These are phyloP conservation scores for Nigrospora oryzae DNA, from an alignment of 2,329 filamentous ascomycete species.

Conservation along the genomic window DNA sequence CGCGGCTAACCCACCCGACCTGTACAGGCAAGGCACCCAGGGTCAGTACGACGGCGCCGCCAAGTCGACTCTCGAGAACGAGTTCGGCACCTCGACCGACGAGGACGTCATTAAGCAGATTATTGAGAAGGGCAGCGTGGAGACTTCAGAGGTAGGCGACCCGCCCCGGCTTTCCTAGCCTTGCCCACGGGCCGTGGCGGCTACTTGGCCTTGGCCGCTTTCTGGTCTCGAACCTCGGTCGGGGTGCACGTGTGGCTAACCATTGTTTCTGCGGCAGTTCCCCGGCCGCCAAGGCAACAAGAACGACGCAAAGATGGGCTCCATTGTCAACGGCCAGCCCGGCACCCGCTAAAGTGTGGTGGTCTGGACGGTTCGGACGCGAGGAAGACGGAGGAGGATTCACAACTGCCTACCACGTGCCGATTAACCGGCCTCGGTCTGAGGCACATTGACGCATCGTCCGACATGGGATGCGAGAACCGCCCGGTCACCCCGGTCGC, in stretches of 20 bases:
- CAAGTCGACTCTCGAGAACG: slow-evolving; percentile 66
- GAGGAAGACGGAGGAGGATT: no score
- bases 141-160: slow-evolving; percentile 45
- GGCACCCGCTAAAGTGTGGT: background rate
- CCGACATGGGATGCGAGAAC: no score
- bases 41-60: slow-evolving; percentile 71
- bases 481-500: no score
- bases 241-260: background rate
- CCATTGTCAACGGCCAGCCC: slow-evolving; percentile 29
- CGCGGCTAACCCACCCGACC: slow-evolving; percentile 10
- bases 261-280: slow-evolving; percentile 29
- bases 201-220: no score
- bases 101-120: slow-evolving; percentile 80
- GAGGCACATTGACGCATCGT: no score
- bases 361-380: no score
- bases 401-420: no score
- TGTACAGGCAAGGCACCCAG: slow-evolving; percentile 70
- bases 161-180: background rate
- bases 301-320: slow-evolving; percentile 41
- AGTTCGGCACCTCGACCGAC: slow-evolving; percentile 75
- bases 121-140: slow-evolving; percentile 63
- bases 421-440: no score
- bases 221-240: no score
- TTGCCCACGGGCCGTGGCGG: slow-evolving; percentile 2
- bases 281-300: slow-evolving; percentile 41